phyloP scores from a whole-genome alignment of 345 rosid genomes.

The Gossypium arboreum region DNA sequence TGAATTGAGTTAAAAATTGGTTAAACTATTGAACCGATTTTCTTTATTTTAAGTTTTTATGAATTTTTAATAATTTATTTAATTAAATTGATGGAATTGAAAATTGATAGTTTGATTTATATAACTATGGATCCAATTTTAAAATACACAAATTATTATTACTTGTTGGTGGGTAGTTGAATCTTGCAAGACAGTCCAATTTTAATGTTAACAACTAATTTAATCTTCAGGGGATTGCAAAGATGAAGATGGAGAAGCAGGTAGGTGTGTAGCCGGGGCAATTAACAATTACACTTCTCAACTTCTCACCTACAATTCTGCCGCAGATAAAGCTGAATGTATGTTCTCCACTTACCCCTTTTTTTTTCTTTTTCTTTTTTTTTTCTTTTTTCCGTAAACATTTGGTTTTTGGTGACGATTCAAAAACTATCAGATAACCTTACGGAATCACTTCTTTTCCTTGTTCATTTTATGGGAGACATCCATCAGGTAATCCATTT shows the following conservation, averaged over 20 bases:
- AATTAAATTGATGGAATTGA: fast-evolving
- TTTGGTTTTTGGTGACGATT: background rate
- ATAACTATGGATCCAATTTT: fast-evolving
- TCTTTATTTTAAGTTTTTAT: too few relatives aligned
- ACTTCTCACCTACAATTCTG: conserved; percentile 53
- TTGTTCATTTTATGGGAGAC: conserved; percentile 86
- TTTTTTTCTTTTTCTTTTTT: background rate
- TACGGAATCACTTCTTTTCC: conserved; percentile 84
- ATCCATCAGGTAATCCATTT: conserved; percentile 64
- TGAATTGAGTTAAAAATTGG: too few relatives aligned
- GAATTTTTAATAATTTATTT: too few relatives aligned
- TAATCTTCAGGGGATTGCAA: conserved; percentile 70
- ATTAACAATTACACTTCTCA: conserved; percentile 87
- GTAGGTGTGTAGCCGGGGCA: conserved; percentile 85
- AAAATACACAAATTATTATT: too few relatives aligned
- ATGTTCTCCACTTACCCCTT: background rate
- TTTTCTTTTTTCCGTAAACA: background rate
- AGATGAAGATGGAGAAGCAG: conserved; percentile 56
- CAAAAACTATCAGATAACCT: conserved; percentile 56
- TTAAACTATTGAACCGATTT: too few relatives aligned
- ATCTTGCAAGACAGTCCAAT: background rate
- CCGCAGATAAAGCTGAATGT: conserved; percentile 47
- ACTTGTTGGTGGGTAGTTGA: too few relatives aligned
- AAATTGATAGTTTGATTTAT: too few relatives aligned
- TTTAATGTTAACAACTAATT: background rate